phyloP scores from a whole-genome alignment of 495 filamentous ascomycete genomes.

The Clavariopsis aquatica region DNA sequence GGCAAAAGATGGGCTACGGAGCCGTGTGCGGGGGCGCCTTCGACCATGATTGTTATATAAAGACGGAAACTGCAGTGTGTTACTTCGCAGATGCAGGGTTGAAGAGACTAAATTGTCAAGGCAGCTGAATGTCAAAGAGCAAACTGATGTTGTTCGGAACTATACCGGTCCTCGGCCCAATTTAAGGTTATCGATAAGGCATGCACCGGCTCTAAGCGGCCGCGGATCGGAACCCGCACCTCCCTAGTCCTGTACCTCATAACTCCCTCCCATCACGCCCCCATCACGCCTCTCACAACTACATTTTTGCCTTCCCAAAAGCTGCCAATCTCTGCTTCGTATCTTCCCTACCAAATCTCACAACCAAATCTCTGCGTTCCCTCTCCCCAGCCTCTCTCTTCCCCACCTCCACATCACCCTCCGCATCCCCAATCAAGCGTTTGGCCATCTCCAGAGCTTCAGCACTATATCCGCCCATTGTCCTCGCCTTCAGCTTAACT shows the following conservation, averaged over 20 bases:
- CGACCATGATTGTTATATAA: slow-evolving; percentile 25
- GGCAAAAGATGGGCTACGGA: slow-evolving; percentile 80
- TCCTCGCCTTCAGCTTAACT: slow-evolving; percentile 24
- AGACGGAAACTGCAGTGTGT: too few relatives aligned
- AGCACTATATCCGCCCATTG: slow-evolving; percentile 21
- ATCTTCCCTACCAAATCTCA: slow-evolving; percentile 24
- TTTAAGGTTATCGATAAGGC: slow-evolving; percentile 27
- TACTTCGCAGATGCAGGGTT: neutral
- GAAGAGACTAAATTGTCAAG: neutral
- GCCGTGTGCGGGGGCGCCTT: slow-evolving; percentile 65
- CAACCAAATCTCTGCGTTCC: slow-evolving; percentile 26
- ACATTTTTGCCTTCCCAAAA: slow-evolving; percentile 30
- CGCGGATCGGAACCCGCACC: slow-evolving; percentile 7
- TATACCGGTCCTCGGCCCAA: slow-evolving; percentile 11
- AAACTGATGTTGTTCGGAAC: neutral
- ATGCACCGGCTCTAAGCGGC: slow-evolving; percentile 16
- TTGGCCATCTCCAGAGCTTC: slow-evolving; percentile 33
- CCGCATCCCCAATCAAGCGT: slow-evolving; percentile 12
- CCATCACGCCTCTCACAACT: neutral
- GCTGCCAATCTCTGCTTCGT: slow-evolving; percentile 24
- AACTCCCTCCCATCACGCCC: neutral
- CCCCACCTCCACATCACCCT: slow-evolving; percentile 20
- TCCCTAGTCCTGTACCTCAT: neutral
- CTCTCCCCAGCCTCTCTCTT: slow-evolving; percentile 21
- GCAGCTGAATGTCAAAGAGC: slow-evolving; percentile 10